Base-by-base conservation (phyloP, 306 rosid species). In the Oemleria cerasiformis region DNA sequence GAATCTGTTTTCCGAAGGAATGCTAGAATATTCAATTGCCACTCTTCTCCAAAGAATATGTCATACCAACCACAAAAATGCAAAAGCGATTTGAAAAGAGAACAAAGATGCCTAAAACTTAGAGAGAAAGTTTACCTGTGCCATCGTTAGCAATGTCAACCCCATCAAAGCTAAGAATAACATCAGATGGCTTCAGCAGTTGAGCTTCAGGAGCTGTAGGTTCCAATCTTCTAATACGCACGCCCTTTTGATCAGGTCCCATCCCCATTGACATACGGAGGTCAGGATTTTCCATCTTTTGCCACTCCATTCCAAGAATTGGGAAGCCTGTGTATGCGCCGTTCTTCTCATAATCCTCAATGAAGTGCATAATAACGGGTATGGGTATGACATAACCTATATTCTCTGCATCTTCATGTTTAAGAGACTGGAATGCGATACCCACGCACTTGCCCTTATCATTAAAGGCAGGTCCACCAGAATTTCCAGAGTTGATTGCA, bases 271-370 rank as follows among this genome's bases (percentile, higher is more conserved):
- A 75, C 74, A 53, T 78, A 62, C 92, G 80, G 44, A 91, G 82
- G 75, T 88, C 92, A 47, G 92, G 97, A 82, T 88, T 91, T 84
- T 88, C 95, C 92, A 88, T 88, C 81, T 85, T 91, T 84, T 91
- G 95, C 95, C 92, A 91, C 82, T 91, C 88, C 71, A 91, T 82
- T 62, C 90, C 89, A 54, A 91, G 92, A 72, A 85, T 77, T 65
- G 95, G 97, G 77, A 91, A 88, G 67, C 97, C 97, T 75, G 90
- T 91, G 75, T 91, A 88, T 62, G 82, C 69, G 30, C 88, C 86
- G 72, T 91, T 88, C 81, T 83, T 91, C 86, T 91, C 92, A 66
- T 88, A 88, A 80, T 91, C 92, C 67, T 60, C 65, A 73, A 91
- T 88, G 79, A 91, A 91, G 80, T 91, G 97, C 79, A 59, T 80